Base-by-base conservation (phyloP, 768 basidiomycete species). In the Collybiopsis luxurians region DNA sequence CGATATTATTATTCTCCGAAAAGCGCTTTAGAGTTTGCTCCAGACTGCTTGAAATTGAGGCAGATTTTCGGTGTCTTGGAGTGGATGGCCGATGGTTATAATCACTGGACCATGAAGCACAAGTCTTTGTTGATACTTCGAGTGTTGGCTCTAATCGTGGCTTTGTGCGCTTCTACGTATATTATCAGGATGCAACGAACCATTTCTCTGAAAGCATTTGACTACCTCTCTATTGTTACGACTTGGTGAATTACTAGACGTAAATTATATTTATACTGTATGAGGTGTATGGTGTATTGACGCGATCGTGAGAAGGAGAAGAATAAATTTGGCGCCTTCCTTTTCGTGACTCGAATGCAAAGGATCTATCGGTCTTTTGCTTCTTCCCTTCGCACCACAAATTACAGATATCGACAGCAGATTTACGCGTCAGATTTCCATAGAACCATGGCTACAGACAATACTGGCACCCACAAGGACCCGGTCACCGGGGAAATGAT, bases 401-500 rank as follows among this genome's bases (percentile, higher is more conserved):
- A 26, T 15, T 27, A 11, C n/a, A 27, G 10, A 11, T 27, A 57
- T 56, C 30, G 21, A 47, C 46, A 23, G 39, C 57, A n/a, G 34
- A 50, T 60, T 5, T 49, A 61, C 59, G 56, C 55, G 53, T 53
- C 23, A 43, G 13, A 34, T 6, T 65, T 60, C 38, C 58, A 58
- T 57, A 64, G 70, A 61, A 67, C 60, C 43, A 80, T 82, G 79
- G 74, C 79, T 21, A 68, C 77, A 34, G 75, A 79, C 52, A 55
- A 75, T 51, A 67, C 75, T 31, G 77, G 75, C 56, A 76, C 78
- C 7, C 80, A 82, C 63, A 86, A 85, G 79, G 91, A 94, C 70
- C 89, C 89, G 40, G 83, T 94, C 60, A 97, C 96, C 0, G 95
- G 95, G 34, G 95, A 98, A 73, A 81, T 97, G 87, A 86, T 99